These are phyloP conservation scores for Aphanocladium album DNA, from an alignment of 2,329 filamentous ascomycete species.

Conservation along the genomic window DNA sequence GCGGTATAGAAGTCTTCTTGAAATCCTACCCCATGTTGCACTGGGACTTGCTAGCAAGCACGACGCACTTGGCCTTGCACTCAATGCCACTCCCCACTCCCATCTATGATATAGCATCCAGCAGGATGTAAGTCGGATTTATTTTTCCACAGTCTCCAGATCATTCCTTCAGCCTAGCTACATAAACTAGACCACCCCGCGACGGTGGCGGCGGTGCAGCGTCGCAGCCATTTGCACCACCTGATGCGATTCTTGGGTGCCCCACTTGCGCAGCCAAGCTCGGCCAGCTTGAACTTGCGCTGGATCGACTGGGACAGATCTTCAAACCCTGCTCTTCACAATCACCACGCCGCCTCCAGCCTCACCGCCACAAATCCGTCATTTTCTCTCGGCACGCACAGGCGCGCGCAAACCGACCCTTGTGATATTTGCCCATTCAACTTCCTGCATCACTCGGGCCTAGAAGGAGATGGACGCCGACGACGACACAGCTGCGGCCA, in stretches of 20 bases:
- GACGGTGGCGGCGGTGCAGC: background rate
- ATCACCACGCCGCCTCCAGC: background rate
- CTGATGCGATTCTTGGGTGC: background rate
- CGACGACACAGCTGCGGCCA: conserved; percentile 42
- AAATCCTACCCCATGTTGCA: too few relatives aligned
- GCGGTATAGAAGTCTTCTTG: too few relatives aligned
- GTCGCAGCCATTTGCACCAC: background rate
- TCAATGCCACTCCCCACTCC: background rate
- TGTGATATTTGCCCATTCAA: background rate
- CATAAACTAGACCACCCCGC: background rate
- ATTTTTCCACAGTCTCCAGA: background rate
- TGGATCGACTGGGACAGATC: background rate
- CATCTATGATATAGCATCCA: background rate
- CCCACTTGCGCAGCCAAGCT: background rate
- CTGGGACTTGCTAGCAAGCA: too few relatives aligned
- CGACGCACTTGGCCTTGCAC: background rate
- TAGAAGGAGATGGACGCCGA: conserved; percentile 1
- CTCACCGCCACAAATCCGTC: conserved; percentile 1
- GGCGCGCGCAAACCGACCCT: background rate
- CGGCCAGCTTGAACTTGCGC: background rate
- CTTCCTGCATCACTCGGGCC: too few relatives aligned
- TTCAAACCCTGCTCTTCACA: background rate
- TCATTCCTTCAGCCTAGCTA: background rate
- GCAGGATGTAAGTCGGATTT: background rate
- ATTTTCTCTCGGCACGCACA: background rate